Evolutionary conservation across 1,139 yeast species (phyloP).

Genomic region (Nakaseomyces delphensis): DNA sequence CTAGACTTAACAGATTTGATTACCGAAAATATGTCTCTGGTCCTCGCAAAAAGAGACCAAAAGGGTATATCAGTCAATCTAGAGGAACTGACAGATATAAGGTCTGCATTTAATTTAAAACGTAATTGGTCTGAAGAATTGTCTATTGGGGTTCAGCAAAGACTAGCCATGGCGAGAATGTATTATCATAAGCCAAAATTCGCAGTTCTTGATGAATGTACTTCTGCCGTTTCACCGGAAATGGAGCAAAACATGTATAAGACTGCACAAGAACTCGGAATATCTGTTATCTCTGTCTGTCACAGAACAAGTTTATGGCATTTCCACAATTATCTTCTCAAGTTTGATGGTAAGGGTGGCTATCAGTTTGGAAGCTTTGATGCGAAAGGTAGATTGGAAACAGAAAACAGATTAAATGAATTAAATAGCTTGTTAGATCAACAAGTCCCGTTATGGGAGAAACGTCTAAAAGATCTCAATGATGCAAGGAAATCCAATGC

Average conservation of each 20-base stretch:
- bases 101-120: constrained; percentile 53
- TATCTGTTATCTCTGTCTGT: constrained; percentile 81
- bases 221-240: constrained; percentile 85
- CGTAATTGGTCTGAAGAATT: constrained; percentile 87
- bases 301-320: constrained; percentile 91
- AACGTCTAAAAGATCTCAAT: constrained; percentile 51
- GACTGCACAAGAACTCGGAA: constrained; percentile 72
- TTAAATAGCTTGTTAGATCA: constrained; percentile 55
- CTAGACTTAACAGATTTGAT: constrained; percentile 53
- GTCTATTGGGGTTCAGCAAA: constrained; percentile 86
- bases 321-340: constrained; percentile 73
- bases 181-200: constrained; percentile 86
- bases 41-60: constrained; percentile 22
- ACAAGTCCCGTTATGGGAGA: constrained; percentile 57
- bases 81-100: constrained; percentile 17
- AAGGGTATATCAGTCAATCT: constrained; percentile 17
- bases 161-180: constrained; percentile 87
- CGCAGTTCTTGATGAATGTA: constrained; percentile 92
- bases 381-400: constrained; percentile 56
- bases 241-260: constrained; percentile 86
- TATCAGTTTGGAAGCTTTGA: constrained; percentile 61
- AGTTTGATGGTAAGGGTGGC: constrained; percentile 78
- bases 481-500: constrained; percentile 36
- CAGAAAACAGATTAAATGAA: constrained; percentile 62
- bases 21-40: constrained; percentile 32